phyloP scores from a whole-genome alignment of 1,139 yeast genomes.

The Blastobotrys elegans region DNA sequence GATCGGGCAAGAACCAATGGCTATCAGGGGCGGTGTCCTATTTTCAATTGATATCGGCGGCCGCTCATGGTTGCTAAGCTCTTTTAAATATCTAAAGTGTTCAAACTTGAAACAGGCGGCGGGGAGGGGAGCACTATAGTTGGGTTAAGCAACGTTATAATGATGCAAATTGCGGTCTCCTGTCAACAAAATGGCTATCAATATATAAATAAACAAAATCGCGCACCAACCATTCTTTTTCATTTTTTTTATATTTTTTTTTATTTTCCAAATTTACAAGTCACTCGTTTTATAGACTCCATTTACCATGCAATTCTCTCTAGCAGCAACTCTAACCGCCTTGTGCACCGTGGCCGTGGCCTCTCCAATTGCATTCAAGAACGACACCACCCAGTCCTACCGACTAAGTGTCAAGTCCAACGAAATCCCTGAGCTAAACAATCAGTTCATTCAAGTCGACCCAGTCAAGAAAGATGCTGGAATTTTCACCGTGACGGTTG shows the following conservation, averaged over 20 bases:
- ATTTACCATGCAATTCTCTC: background rate
- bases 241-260: background rate
- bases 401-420: background rate
- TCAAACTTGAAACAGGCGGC: too few species aligned
- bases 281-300: background rate
- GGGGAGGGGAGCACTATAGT: too few species aligned
- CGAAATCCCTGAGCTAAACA: slow-evolving; percentile 3
- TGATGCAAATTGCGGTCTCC: too few species aligned
- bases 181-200: too few species aligned
- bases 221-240: background rate
- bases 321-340: background rate
- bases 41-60: too few species aligned
- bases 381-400: background rate
- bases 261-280: too few species aligned
- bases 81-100: too few species aligned
- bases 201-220: background rate
- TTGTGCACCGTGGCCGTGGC: background rate
- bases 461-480: slow-evolving; percentile 2
- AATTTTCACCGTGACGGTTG: slow-evolving; percentile 3
- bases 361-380: background rate
- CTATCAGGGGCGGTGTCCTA: slow-evolving; percentile 4
- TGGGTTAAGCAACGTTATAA: too few species aligned
- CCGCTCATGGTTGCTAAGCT: too few species aligned
- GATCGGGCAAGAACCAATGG: background rate
- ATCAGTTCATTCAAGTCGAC: background rate